These are phyloP conservation scores for Thamnidium elegans DNA, from an alignment of 192 early-diverging fungal species.

Conservation along the genomic window DNA sequence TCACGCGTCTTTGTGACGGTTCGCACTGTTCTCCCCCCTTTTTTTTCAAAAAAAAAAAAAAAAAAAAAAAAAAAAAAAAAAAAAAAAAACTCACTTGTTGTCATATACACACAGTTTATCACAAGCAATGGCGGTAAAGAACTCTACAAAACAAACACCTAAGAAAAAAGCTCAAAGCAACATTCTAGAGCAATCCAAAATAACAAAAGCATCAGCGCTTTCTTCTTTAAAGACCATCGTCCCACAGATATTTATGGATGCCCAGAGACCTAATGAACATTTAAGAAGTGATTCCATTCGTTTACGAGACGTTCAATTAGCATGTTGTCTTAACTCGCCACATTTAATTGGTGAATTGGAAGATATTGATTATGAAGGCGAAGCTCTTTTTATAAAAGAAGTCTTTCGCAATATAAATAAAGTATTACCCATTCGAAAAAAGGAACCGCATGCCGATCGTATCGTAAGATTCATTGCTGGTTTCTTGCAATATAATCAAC, in stretches of 20 bases:
- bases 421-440: constrained; percentile 71
- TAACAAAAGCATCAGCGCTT: neutral
- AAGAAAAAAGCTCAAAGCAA: no score
- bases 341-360: constrained; percentile 35
- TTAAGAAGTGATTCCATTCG: constrained; percentile 48
- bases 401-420: constrained; percentile 80
- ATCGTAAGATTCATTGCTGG: constrained; percentile 71
- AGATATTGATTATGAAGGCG: constrained; percentile 44
- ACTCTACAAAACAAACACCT: no score
- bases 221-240: constrained; percentile 42
- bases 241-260: constrained; percentile 73
- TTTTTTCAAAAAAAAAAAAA: no score
- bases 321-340: constrained; percentile 52
- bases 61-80: no score
- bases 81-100: no score
- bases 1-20: no score
- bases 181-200: no score
- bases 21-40: no score
- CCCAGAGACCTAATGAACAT: constrained; percentile 59
- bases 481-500: constrained; percentile 68
- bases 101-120: no score
- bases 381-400: constrained; percentile 70
- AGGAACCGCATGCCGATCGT: constrained; percentile 66
- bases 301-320: constrained; percentile 39
- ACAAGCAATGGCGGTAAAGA: no score